Evolutionary conservation across 805 yeast genomes (phyloP), one percentile per base, ranked within the genome.

Genomic region (Saturnispora hagleri): DNA sequence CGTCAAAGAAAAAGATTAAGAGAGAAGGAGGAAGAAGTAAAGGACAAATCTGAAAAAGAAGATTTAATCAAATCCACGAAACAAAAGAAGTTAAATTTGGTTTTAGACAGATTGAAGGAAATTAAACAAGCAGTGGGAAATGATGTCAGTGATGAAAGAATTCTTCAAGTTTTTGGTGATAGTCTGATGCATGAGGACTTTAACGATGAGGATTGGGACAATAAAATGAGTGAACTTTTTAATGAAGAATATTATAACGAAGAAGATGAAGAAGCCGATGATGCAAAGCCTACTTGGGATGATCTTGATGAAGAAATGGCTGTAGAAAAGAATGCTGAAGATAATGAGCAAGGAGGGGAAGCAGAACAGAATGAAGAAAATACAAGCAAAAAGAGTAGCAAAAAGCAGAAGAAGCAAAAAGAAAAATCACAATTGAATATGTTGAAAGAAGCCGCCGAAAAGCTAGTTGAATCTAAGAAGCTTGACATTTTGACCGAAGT

Each of bases 121-220:
- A 77, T 86, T 53, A 77, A 77, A 62, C 77, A 81, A 55, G 88
- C 84, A 2, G 81, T 85, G 28, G 93, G 90, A 2, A 79, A 73
- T 18, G 82, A 77, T 20, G 73, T 79, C 20, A 74, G 74, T 20
- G 85, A 83, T 54, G 84, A 79, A 40, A 71, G 74, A 1, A 76
- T 82, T 54, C 75, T 80, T 42, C 73, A 72, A 48, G 87, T 84
- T 28, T 80, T 90, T 61, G 88, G 90, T 13, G 84, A 84, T 50
- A 76, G 84, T 45, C 75, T 91, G 58, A 70, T 93, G 55, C 86
- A 86, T 42, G 95, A 86, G 48, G 98, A 93, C 62, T 93, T 88
- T 65, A 89, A 87, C 58, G 89, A 85, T 61, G 78, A 83, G 27
- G 95, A 88, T 55, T 93, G 98, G 98, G 98, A 93, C 66, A 71